Evolutionary conservation across 2,329 filamentous ascomycete genomes (phyloP).

Genomic region (Capronia americana): DNA sequence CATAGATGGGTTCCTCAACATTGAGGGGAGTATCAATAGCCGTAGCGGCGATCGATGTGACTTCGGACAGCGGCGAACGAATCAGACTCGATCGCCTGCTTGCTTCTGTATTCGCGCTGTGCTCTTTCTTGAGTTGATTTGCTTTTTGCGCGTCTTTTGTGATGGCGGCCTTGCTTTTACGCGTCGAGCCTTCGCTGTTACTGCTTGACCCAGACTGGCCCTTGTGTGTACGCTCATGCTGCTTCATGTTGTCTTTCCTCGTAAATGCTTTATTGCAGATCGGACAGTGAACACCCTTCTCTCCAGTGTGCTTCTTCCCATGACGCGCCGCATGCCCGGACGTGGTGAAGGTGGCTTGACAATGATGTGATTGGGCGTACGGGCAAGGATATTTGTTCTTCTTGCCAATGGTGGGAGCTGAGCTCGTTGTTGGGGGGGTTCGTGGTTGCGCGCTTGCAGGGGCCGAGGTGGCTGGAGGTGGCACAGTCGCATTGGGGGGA

Average conservation of each 20-base stretch:
- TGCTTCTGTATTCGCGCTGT: slow-evolving; percentile 26
- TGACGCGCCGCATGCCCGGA: slow-evolving; percentile 71
- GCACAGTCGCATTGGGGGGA: slow-evolving; percentile 19
- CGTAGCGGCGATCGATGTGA: slow-evolving; percentile 36
- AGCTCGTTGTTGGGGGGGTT: slow-evolving; percentile 27
- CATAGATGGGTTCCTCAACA: slow-evolving; percentile 33
- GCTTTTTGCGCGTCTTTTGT: slow-evolving; percentile 39
- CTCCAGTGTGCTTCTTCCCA: slow-evolving; percentile 72
- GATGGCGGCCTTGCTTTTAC: slow-evolving; percentile 39
- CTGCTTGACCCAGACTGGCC: slow-evolving; percentile 24
- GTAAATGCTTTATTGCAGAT: slow-evolving; percentile 73
- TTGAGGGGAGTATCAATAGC: slow-evolving; percentile 34
- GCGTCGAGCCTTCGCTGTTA: slow-evolving; percentile 32
- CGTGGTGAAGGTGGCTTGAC: slow-evolving; percentile 69
- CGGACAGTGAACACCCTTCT: slow-evolving; percentile 71
- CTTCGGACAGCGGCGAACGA: slow-evolving; percentile 38
- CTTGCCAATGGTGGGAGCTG: slow-evolving; percentile 37
- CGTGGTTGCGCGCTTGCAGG: slow-evolving; percentile 22
- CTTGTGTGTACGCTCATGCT: slow-evolving; percentile 68
- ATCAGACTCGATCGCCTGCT: slow-evolving; percentile 35
- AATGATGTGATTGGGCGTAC: slow-evolving; percentile 64
- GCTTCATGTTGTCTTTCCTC: slow-evolving; percentile 74
- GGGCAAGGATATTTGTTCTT: slow-evolving; percentile 73
- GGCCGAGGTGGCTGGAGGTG: slow-evolving; percentile 17
- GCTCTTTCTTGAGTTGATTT: slow-evolving; percentile 30